phyloP scores from a whole-genome alignment of 495 filamentous ascomycete genomes.

The Aspergillus bertholletiae region DNA sequence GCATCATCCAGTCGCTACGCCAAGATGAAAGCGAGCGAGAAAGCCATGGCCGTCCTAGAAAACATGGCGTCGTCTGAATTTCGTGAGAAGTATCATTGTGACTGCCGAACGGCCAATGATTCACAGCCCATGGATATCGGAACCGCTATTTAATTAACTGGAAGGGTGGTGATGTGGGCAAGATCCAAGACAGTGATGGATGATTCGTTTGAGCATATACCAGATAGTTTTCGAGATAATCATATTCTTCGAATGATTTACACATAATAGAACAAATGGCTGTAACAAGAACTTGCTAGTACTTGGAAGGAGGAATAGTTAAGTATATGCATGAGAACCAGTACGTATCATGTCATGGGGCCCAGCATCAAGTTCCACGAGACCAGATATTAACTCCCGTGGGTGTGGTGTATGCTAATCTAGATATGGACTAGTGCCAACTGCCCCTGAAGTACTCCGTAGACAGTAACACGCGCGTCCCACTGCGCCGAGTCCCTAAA shows the following conservation, averaged over 20 bases:
- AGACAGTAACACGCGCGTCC: conserved; percentile 24
- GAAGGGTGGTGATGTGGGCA: not conserved
- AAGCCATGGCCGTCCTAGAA: conserved; percentile 57
- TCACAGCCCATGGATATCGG: conserved; percentile 23
- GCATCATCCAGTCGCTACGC: conserved; percentile 65
- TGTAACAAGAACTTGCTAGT: too few relatives aligned
- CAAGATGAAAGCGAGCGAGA: conserved; percentile 68
- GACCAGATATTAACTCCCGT: too few relatives aligned
- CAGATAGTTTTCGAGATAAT: not conserved
- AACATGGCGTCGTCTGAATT: conserved; percentile 58
- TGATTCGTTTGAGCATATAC: not conserved
- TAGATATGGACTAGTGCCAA: conserved; percentile 14
- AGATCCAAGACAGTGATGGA: not conserved
- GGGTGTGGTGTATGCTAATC: conserved; percentile 29
- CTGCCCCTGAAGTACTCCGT: conserved; percentile 28
- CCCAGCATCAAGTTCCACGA: too few relatives aligned
- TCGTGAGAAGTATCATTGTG: conserved; percentile 55
- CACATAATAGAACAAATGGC: not conserved
- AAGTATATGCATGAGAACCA: too few relatives aligned
- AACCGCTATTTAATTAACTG: conserved; percentile 26
- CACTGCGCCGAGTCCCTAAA: not conserved
- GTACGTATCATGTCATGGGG: too few relatives aligned
- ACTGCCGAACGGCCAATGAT: conserved; percentile 42
- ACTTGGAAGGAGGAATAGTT: too few relatives aligned
- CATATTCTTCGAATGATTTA: not conserved